phyloP scores from a whole-genome alignment of 1,284 basidiomycete genomes.

The Malassezia vespertilionis region DNA sequence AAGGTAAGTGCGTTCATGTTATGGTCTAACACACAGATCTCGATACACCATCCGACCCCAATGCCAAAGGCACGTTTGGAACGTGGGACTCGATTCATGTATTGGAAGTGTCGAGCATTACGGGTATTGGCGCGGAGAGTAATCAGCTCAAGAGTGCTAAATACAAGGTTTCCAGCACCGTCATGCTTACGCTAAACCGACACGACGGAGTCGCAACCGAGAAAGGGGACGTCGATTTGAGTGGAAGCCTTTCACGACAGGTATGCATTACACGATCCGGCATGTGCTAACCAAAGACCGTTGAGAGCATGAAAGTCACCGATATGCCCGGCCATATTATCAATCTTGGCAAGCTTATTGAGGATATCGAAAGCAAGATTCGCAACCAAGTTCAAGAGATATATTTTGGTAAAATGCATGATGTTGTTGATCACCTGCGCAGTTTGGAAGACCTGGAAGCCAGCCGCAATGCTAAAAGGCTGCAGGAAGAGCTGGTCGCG shows the following conservation, averaged over 20 bases:
- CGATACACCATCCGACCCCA: slow-evolving; percentile 15
- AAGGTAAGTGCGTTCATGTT: slow-evolving; percentile 57
- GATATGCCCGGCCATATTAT: slow-evolving; percentile 61
- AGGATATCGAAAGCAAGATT: slow-evolving; percentile 99
- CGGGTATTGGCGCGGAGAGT: slow-evolving; percentile 3
- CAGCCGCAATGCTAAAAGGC: slow-evolving; percentile 65
- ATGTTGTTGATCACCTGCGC: slow-evolving; percentile 81
- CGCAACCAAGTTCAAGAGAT: slow-evolving; percentile 90
- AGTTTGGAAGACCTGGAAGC: slow-evolving; percentile 76
- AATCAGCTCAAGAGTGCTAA: slow-evolving; percentile 41
- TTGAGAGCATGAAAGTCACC: slow-evolving; percentile 22
- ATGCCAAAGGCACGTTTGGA: slow-evolving; percentile 50
- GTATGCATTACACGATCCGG: slow-evolving; percentile 54
- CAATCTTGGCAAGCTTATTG: slow-evolving; percentile 86
- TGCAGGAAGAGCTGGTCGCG: slow-evolving; percentile 70
- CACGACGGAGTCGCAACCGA: slow-evolving; percentile 51
- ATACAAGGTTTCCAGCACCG: slow-evolving; percentile 92
- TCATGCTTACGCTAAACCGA: slow-evolving; percentile 85
- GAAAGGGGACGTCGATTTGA: slow-evolving; percentile 68
- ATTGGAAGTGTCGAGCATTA: slow-evolving; percentile 56
- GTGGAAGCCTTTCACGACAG: slow-evolving; percentile 94
- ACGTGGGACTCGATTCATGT: slow-evolving; percentile 99
- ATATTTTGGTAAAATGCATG: slow-evolving; percentile 94
- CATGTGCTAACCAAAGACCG: slow-evolving; percentile 53
- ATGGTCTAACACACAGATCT: slow-evolving; percentile 2